A percentile compares a stretch with the other conserved stretches of the same genome.
Evolutionary conservation across 371 early-diverging fungal genomes (phyloP).

Genomic region (Mortierella sp.): DNA sequence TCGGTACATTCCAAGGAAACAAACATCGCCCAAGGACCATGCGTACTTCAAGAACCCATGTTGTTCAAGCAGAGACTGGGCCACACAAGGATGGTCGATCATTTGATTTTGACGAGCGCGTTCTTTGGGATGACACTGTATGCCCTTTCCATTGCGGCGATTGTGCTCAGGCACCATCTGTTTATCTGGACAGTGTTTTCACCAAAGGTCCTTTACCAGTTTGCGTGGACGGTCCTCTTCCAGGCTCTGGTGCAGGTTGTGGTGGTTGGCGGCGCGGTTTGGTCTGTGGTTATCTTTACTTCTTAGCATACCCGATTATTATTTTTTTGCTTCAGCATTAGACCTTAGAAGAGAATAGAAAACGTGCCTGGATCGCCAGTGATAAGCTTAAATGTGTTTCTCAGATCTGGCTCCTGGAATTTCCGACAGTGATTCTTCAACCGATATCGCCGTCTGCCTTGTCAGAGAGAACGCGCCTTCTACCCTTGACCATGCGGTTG

Average conservation of each 20-base stretch:
- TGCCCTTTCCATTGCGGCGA: constrained; percentile 73
- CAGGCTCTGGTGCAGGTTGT: constrained; percentile 50
- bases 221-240: constrained; percentile 73
- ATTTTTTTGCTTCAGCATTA: no score
- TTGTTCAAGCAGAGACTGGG: constrained; percentile 21
- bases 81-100: constrained; percentile 51
- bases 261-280: constrained; percentile 25
- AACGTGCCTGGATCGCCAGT: no score
- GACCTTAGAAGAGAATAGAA: no score
- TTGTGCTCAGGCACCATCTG: constrained; percentile 77
- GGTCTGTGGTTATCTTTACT: background rate
- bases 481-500: no score
- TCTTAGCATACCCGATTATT: background rate
- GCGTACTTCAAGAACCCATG: background rate
- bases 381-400: no score
- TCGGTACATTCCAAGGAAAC: background rate
- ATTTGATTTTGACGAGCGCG: constrained; percentile 60
- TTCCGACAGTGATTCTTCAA: no score
- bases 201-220: constrained; percentile 84
- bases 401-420: no score
- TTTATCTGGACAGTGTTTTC: constrained; percentile 93
- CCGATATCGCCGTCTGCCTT: no score
- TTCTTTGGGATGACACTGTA: constrained; percentile 68
- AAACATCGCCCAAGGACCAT: background rate
- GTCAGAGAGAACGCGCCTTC: no score